These are phyloP conservation scores for Diutina siamensis DNA, from an alignment of 1,139 yeast species.

Conservation along the genomic window DNA sequence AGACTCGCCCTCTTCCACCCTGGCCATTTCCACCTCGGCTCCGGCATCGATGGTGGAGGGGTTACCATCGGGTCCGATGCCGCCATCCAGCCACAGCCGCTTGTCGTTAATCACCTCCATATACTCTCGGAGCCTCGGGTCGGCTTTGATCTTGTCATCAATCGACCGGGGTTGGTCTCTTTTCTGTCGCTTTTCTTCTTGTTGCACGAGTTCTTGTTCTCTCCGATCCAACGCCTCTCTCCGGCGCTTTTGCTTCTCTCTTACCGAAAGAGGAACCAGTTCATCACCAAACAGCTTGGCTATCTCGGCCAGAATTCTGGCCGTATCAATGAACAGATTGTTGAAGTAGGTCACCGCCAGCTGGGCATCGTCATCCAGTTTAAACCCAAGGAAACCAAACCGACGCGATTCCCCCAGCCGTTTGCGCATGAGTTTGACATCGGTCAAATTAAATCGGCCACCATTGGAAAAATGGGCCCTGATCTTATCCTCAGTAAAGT, in stretches of 20 bases:
- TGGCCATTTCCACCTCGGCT: conserved; percentile 16
- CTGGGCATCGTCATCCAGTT: conserved; percentile 59
- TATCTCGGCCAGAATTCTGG: conserved; percentile 62
- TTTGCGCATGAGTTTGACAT: conserved; percentile 73
- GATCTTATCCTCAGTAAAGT: conserved; percentile 66
- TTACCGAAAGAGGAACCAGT: conserved; percentile 61
- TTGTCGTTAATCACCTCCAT: conserved; percentile 68
- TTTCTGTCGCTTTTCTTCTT: conserved; percentile 20
- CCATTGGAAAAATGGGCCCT: conserved; percentile 54
- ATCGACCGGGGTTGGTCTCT: conserved; percentile 21
- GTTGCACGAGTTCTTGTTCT: conserved; percentile 39
- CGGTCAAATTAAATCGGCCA: conserved; percentile 53
- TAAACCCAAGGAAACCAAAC: conserved; percentile 88
- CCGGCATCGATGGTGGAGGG: conserved; percentile 29
- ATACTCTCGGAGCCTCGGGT: conserved; percentile 68
- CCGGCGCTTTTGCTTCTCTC: conserved; percentile 48
- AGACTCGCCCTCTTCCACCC: conserved; percentile 36
- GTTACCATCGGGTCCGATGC: conserved; percentile 27
- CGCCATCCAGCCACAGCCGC: conserved; percentile 70
- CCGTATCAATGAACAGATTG: conserved; percentile 71
- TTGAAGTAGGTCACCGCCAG: conserved; percentile 70
- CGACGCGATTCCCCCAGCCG: conserved; percentile 80
- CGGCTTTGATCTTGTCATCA: conserved; percentile 47
- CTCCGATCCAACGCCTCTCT: conserved; percentile 40
- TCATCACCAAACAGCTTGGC: conserved; percentile 87